Base-by-base conservation (phyloP, 208 protist species). In the Crithidia expoeki region DNA sequence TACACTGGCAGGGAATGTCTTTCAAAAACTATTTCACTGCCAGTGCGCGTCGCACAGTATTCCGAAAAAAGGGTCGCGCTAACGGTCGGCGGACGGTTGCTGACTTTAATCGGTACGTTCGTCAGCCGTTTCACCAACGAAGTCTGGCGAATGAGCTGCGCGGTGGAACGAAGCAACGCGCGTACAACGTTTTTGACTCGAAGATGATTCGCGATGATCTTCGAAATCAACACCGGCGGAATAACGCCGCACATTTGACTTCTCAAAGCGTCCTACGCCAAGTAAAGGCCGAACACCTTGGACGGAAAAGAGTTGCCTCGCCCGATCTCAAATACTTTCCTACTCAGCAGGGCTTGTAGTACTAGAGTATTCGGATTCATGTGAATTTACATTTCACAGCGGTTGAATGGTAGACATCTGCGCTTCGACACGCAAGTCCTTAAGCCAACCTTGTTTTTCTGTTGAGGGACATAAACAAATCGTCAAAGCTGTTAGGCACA, bases 1-100 rank as follows among this genome's bases (percentile, higher is more conserved):
- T n/a, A n/a, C n/a, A n/a, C n/a, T n/a, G n/a, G n/a, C n/a, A n/a
- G n/a, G n/a, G 32, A 21, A 89, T 86, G 81, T 27, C 74, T 3
- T 89, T 89, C 56, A 82, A 84, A 44, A 80, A 84, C 53, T 89
- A 78, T 59, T 86, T 84, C 51, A 47, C 63, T 28, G 75, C 73
- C 3, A 44, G 67, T 17, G 62, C 72, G n/a, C 61, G 72, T 5
- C 60, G 60, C 3, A 51, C 47, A 16, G 27, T 56, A 27, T n/a
- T 75, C 14, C 68, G 59, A 17, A 60, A 23, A 16, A 84, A 76
- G 71, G 83, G 83, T 9, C 70, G 75, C 34, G n/a, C 64, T 23
- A 72, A 85, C 25, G 83, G 83, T 4, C 69, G 79, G 16, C 27
- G 74, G 14, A 72, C 64, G 52, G 66, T 64, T 2, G 42, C 60